Conservation (phyloP, 495 filamentous ascomycete genomes). For the Penicillium paradoxum region DNA sequence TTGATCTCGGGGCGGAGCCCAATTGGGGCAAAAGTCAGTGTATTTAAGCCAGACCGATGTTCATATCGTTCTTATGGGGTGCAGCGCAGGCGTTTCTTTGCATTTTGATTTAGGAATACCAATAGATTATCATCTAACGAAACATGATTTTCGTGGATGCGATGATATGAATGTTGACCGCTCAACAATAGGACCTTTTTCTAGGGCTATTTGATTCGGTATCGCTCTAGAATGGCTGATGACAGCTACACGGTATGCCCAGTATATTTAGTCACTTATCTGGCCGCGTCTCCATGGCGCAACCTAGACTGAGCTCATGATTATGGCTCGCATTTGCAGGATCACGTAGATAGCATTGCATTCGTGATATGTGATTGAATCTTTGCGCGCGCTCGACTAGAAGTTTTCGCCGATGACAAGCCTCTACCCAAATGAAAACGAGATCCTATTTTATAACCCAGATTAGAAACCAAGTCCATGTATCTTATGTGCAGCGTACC, state of each 20-base stretch:
- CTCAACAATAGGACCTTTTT: background rate
- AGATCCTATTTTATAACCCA: no score
- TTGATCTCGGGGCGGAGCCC: background rate
- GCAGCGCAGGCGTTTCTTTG: conserved; percentile 32
- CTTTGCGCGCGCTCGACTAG: background rate
- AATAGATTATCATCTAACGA: conserved; percentile 24
- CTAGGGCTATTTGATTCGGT: background rate
- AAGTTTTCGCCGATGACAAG: background rate
- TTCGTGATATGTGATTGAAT: no score
- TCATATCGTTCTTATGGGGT: conserved; percentile 24
- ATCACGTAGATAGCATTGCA: no score
- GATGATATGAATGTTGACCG: background rate
- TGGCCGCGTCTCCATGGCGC: background rate
- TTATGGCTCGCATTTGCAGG: no score
- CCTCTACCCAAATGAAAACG: background rate
- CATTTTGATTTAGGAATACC: conserved; percentile 27
- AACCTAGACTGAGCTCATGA: no score
- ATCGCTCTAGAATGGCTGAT: background rate
- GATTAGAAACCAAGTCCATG: background rate
- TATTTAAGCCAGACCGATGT: conserved; percentile 14
- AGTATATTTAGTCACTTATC: background rate
- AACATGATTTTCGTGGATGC: conserved; percentile 12
- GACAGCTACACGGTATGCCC: background rate
- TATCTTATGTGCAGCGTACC: background rate
- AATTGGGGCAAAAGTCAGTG: conserved; percentile 14